A percentile compares a stretch with the other conserved stretches of the same genome.
These are phyloP conservation scores for Trichocladium antarcticum DNA, from an alignment of 495 filamentous ascomycete species.

Conservation along the genomic window DNA sequence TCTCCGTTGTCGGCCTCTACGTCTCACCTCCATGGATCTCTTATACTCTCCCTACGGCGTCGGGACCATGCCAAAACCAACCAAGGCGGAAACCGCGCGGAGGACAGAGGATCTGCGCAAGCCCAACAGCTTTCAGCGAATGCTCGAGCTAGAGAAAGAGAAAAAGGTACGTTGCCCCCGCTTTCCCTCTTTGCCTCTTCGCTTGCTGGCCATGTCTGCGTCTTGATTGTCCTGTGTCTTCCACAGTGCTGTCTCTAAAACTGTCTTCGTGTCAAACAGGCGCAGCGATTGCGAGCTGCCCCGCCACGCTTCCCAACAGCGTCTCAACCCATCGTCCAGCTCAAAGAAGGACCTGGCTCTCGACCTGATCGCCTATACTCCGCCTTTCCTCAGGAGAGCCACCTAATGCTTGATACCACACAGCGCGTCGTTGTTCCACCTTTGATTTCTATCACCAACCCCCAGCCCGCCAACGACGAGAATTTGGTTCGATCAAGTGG, in stretches of 20 bases:
- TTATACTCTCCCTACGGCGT: constrained; percentile 14
- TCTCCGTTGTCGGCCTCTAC: constrained; percentile 8
- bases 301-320: constrained; percentile 8
- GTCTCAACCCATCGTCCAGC: constrained; percentile 9
- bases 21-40: constrained; percentile 18
- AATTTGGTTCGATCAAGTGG: background rate
- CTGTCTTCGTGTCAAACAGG: constrained; percentile 14
- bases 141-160: constrained; percentile 43
- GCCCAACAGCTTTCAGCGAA: constrained; percentile 36
- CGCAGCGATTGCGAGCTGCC: constrained; percentile 15
- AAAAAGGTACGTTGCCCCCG: constrained; percentile 37
- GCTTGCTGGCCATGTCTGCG: constrained; percentile 4
- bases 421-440: constrained; percentile 29
- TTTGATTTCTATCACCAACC: constrained; percentile 36
- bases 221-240: constrained; percentile 20
- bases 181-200: background rate
- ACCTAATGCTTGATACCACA: constrained; percentile 35
- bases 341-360: constrained; percentile 13
- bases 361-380: constrained; percentile 17
- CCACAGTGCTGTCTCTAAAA: constrained; percentile 19
- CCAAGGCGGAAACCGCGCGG: constrained; percentile 20
- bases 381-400: constrained; percentile 17
- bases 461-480: constrained; percentile 14
- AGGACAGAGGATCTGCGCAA: constrained; percentile 23
- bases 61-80: constrained; percentile 16